Conservation (phyloP, 1,284 basidiomycete species). For the Leccinum subspadiceum region DNA sequence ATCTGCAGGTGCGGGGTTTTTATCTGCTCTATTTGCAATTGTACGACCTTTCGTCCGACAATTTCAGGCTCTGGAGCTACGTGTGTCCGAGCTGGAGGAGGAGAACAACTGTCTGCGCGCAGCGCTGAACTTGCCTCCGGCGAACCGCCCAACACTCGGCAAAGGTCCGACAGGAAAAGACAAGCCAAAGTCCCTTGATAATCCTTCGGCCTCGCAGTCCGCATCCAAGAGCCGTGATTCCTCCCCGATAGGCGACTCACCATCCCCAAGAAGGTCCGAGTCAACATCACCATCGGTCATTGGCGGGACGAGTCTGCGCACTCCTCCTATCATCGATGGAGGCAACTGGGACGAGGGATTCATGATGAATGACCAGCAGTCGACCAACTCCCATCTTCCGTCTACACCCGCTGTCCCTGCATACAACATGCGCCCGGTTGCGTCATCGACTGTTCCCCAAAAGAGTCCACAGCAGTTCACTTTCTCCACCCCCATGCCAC, state of each 20-base stretch:
- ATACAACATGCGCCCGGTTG: slow-evolving; percentile 39
- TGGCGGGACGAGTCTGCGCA: slow-evolving; percentile 30
- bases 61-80: slow-evolving; percentile 73
- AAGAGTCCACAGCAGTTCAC: slow-evolving; percentile 37
- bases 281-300: slow-evolving; percentile 37
- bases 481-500: slow-evolving; percentile 32
- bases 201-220: slow-evolving; percentile 29
- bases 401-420: slow-evolving; percentile 36
- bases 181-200: slow-evolving; percentile 54
- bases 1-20: slow-evolving; percentile 66
- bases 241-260: slow-evolving; percentile 48
- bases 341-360: slow-evolving; percentile 58
- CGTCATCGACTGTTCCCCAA: slow-evolving; percentile 31
- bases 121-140: slow-evolving; percentile 73
- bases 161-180: slow-evolving; percentile 84
- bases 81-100: slow-evolving; percentile 80
- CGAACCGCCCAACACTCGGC: slow-evolving; percentile 66
- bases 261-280: slow-evolving; percentile 38
- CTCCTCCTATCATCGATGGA: slow-evolving; percentile 46
- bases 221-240: slow-evolving; percentile 37
- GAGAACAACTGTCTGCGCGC: slow-evolving; percentile 80
- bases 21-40: slow-evolving; percentile 41
- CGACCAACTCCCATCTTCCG: slow-evolving; percentile 36
- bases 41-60: slow-evolving; percentile 33
- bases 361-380: slow-evolving; percentile 50